Evolutionary conservation across 805 yeast genomes (phyloP).

Genomic region (Barnettozyma vustinii): DNA sequence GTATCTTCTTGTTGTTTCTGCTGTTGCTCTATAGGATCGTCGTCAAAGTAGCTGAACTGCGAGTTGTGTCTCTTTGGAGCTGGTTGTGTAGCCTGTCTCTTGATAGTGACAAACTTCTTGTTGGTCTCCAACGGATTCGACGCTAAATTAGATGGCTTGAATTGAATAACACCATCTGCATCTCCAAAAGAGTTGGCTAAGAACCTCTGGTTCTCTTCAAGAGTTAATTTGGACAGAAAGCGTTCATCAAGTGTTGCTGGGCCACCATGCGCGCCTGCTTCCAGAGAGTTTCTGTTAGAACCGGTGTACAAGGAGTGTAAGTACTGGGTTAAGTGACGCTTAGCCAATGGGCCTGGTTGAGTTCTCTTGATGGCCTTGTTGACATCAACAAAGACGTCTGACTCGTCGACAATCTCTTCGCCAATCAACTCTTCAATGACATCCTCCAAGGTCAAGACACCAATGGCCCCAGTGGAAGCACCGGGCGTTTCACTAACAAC

Average conservation of each 20-base stretch:
- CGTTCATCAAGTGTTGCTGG: not conserved
- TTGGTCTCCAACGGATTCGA: conserved; percentile 63
- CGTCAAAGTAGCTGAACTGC: conserved; percentile 12
- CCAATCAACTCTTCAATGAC: conserved; percentile 98
- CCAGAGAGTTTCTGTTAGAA: conserved; percentile 40
- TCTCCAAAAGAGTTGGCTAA: conserved; percentile 2
- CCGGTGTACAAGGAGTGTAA: conserved; percentile 53
- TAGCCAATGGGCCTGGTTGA: conserved; percentile 71
- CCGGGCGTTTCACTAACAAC: conserved; percentile 87
- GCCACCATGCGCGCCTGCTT: conserved; percentile 11
- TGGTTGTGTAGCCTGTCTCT: conserved; percentile 40
- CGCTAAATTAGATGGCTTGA: conserved; percentile 50
- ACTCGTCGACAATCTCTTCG: conserved; percentile 94
- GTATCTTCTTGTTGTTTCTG: conserved; percentile 7
- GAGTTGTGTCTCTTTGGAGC: conserved; percentile 13
- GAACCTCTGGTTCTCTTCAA: not conserved
- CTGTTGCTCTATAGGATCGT: conserved; percentile 14
- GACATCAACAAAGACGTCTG: conserved; percentile 89
- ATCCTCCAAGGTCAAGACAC: conserved; percentile 91
- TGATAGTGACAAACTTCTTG: conserved; percentile 63
- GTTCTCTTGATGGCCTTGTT: conserved; percentile 78
- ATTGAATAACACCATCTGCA: conserved; percentile 14
- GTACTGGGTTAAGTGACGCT: conserved; percentile 62
- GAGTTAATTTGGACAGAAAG: not conserved
- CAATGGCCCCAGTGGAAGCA: conserved; percentile 73